Evolutionary conservation across 2,329 filamentous ascomycete genomes (phyloP), one percentile per base, ranked within the genome.

Genomic region (Trichoderma citrinoviride): DNA sequence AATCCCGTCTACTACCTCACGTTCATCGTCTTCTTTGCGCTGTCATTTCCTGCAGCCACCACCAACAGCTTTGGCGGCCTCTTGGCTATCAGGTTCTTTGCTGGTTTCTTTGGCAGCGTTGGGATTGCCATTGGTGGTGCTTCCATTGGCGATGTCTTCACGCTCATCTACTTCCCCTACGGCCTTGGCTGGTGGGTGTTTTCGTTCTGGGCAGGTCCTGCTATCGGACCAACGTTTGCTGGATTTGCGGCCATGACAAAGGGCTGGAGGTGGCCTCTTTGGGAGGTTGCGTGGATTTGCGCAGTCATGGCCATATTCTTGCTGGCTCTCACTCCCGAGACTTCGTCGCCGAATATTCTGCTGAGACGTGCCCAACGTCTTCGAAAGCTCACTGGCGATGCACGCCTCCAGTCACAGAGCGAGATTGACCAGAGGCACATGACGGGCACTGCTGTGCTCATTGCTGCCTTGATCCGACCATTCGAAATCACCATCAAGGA

Each of bases 81-180:
- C 8, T 80, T 90, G 69, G 84, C 88, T 4, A 77, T 87, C 2
- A 81, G 87, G 1, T 89, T 89, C 74, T 74, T 89, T 3, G 84
- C 85, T 63, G 87, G 87, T 1, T 87, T 89, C 78, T 87, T 89
- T 68, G 87, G 87, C 6, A 85, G 81, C 5, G 88, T 87, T 0
- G 87, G 84, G 71, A 77, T 91, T 3, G 87, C 87, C 0, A 88
- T 82, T 0, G 82, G 81, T 5, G 82, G 78, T n/a, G 82, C 82
- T 2, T 80, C 81, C 0, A 75, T 83, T 0, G 78, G 78, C 55
- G 82, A 85, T 66, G 80, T 84, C 71, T 86, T 84, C 70, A 81
- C 78, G 85, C 44, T 60, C 19, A 77, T 84, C 67, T 78, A 82
- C 23, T 75, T 87, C 0, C 85, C 86, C 0, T 87, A 86, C 67